Conservation (phyloP, 768 basidiomycete genomes). For the Boletales sp. region DNA sequence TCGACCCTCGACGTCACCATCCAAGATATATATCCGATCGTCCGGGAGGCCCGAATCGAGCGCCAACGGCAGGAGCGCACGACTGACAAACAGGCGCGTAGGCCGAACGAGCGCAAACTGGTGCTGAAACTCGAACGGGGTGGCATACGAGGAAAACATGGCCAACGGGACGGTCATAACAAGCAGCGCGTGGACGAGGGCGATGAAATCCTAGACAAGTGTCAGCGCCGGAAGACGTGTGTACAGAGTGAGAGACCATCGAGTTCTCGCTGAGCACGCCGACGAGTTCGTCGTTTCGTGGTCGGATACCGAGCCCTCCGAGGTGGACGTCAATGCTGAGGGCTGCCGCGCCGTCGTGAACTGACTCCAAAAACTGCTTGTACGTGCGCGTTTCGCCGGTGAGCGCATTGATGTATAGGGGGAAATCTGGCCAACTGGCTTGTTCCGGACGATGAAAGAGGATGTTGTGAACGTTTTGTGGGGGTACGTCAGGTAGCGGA, state of each 20-base stretch:
- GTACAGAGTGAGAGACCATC: constrained; percentile 35
- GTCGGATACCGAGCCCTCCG: constrained; percentile 55
- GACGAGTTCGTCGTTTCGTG: constrained; percentile 51
- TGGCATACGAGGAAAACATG: constrained; percentile 52
- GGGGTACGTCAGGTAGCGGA: constrained; percentile 44
- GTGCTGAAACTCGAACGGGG: constrained; percentile 53
- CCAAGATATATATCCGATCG: constrained; percentile 47
- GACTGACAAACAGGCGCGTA: constrained; percentile 53
- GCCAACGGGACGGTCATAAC: constrained; percentile 49
- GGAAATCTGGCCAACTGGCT: constrained; percentile 51
- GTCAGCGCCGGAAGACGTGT: no score
- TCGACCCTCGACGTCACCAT: constrained; percentile 39
- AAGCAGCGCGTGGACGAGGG: constrained; percentile 48
- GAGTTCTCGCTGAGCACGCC: constrained; percentile 72
- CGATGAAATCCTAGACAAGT: constrained; percentile 47
- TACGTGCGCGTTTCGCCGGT: constrained; percentile 46
- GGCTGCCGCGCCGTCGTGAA: constrained; percentile 55
- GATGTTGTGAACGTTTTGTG: constrained; percentile 53
- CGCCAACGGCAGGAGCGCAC: constrained; percentile 39
- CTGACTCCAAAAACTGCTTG: constrained; percentile 46
- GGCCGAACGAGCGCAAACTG: constrained; percentile 43
- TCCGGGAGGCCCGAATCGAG: constrained; percentile 35
- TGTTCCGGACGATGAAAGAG: constrained; percentile 55
- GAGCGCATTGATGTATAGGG: constrained; percentile 51
- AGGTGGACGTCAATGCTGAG: constrained; percentile 42